Evolutionary conservation across 441 rosid species (phyloP), one percentile per base, ranked within the genome.

Genomic region (Gossypium davidsonii): DNA sequence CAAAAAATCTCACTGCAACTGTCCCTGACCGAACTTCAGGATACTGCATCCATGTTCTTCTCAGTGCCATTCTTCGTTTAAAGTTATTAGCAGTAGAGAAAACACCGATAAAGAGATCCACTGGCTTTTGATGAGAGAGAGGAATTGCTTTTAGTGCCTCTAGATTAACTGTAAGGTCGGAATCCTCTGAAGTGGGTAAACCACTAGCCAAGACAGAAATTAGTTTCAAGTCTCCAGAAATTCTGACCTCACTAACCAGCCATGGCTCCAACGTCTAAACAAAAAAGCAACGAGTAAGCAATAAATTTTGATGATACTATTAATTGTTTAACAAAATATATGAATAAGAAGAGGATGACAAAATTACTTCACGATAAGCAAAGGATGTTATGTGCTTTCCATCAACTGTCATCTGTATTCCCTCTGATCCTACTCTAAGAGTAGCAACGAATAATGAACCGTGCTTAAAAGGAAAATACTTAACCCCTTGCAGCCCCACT

Each of bases 21-120:
- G 78, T 74, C 76, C 99, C 96, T 2, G 93, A 85, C 52, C 90
- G 83, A 34, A 88, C 91, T 80, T 86, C 90, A 79, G 83, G 77
- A 74, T 90, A 91, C 78, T 95, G 98, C 99, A 95, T 92, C 99
- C 99, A 95, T 72, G 99, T 92, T 80, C 96, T 88, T 77, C 96
- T 85, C 63, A 92, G 91, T 82, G 97, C 93, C 99, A 95, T 92
- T 78, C 98, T 85, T 64, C 91, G 86, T 79, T 91, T 93, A 76
- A 95, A 95, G 70, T 95, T 95, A 84, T 95, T 95, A 69, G 97
- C 92, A 1, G 96, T 92, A 61, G 98, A 91, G 81, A 95, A 92
- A 67, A 95, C 95, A 51, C 99, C 98, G 78, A 95, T 80, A 73
- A 95, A 86, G 76, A 95, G 97, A 83, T 89, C 89, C 56, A 85